Conservation (phyloP, 805 yeast genomes). For the Yarrowia keelungensis region DNA sequence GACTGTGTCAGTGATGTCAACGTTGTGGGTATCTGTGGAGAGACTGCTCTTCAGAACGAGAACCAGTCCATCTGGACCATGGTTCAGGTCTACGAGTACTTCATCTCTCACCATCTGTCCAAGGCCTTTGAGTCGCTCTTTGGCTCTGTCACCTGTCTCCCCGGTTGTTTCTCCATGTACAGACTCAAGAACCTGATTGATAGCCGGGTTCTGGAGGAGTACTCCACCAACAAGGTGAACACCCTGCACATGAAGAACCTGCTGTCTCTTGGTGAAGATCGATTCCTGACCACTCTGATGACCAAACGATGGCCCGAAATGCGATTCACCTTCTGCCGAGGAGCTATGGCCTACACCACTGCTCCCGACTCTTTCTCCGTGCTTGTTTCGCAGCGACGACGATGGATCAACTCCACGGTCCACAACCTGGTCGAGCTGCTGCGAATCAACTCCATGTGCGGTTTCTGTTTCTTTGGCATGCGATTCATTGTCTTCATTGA, state of each 20-base stretch:
- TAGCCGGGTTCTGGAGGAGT: conserved; percentile 63
- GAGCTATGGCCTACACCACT: conserved; percentile 64
- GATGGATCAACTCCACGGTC: conserved; percentile 72
- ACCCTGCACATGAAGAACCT: conserved; percentile 67
- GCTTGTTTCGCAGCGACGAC: conserved; percentile 63
- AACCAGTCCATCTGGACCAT: conserved; percentile 61
- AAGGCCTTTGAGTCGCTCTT: conserved; percentile 68
- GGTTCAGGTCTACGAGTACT: conserved; percentile 69
- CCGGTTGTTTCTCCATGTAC: conserved; percentile 69
- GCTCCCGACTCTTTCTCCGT: conserved; percentile 63
- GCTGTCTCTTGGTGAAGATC: conserved; percentile 67
- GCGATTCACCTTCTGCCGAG: conserved; percentile 61
- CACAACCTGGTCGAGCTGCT: conserved; percentile 67
- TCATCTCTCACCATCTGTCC: conserved; percentile 68
- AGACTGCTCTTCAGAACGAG: conserved; percentile 64
- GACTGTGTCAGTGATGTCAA: conserved; percentile 62
- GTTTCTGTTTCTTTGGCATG: conserved; percentile 67
- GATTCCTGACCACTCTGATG: conserved; percentile 65
- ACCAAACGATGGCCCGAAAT: conserved; percentile 62
- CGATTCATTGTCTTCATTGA: conserved; percentile 65
- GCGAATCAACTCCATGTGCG: conserved; percentile 64
- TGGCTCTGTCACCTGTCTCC: conserved; percentile 70
- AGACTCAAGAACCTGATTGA: conserved; percentile 64
- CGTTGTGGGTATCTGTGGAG: conserved; percentile 68
- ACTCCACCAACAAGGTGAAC: conserved; percentile 62